Conservation (phyloP, 805 yeast genomes). For the Teunomyces gatunensis region DNA sequence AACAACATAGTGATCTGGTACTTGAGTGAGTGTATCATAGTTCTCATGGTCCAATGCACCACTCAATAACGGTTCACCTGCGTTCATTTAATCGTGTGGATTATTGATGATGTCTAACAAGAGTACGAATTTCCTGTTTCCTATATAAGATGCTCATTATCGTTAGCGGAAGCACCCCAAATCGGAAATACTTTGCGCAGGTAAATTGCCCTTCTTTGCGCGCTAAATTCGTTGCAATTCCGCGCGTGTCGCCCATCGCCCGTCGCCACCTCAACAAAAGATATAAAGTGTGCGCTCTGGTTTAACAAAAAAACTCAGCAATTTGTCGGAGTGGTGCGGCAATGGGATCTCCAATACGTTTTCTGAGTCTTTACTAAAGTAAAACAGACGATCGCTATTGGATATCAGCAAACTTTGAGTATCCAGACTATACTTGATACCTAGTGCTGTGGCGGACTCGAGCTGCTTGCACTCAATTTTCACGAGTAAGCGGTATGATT, state of each 20-base stretch:
- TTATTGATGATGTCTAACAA: neutral
- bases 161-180: conserved; percentile 1
- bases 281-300: conserved; percentile 15
- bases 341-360: conserved; percentile 9
- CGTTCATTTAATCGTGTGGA: conserved; percentile 15
- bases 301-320: conserved; percentile 12
- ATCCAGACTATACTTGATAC: conserved; percentile 8
- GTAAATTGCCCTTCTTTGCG: neutral
- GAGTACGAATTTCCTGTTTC: too few species aligned
- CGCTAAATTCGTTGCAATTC: too few species aligned
- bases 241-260: too few species aligned
- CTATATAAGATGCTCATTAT: neutral
- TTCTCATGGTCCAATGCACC: conserved; percentile 18
- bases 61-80: conserved; percentile 24
- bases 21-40: conserved; percentile 16
- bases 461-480: conserved; percentile 18
- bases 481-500: conserved; percentile 9
- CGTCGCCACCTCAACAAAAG: conserved; percentile 1
- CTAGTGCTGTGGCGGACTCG: conserved; percentile 5
- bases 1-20: conserved; percentile 3
- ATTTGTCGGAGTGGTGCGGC: conserved; percentile 2
- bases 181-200: neutral
- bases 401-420: conserved; percentile 9
- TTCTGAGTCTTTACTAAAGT: conserved; percentile 9
- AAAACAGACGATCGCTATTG: conserved; percentile 11